Evolutionary conservation across 257 asterid genomes (phyloP), one percentile per base, ranked within the genome.

Genomic region (Anisodus tanguticus): DNA sequence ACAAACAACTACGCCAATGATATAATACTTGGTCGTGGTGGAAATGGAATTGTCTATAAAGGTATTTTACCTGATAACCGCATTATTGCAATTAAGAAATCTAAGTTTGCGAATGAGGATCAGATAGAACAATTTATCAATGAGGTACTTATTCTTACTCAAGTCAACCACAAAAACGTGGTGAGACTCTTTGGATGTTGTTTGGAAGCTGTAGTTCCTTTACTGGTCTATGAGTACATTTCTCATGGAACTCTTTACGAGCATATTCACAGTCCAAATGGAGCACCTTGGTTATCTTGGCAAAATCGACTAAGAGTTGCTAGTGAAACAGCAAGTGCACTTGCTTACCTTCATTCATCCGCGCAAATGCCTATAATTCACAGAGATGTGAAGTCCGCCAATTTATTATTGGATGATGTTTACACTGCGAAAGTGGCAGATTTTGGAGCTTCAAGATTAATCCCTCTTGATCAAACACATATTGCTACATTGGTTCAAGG

Each of bases 71-170:
- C n/a, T 0, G 89, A 91, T 53, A 81, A 88, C 8, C 67, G 10
- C 9, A 70, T 91, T 0, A 93, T 93, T 0, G 95, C 97, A 2
- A 85, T 93, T 4, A 93, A 92, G 60, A 92, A 91, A 82, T 91
- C 95, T 0, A 87, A 84, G 53, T 22, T 88, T 2, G 86, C 91
- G 90, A 95, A 91, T 0, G 87, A 90, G 60, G 78, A 51, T 10
- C 94, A 92, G 22, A 88, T 92, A 7, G 97, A 93, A 79, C 87
- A 86, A 81, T 93, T 93, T 88, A 93, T 93, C 79, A 93, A 93
- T 63, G 97, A 92, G 88, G 92, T 93, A 37, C 82, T 90, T 17
- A 90, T 93, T 66, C 84, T 92, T 43, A 88, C 95, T 15, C 92
- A 93, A 60, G 85, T 93, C 13, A 91, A 91, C 80, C 97, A 92